These are phyloP conservation scores for Aciculosporium take DNA, from an alignment of 2,329 filamentous ascomycete genomes.

Conservation along the genomic window DNA sequence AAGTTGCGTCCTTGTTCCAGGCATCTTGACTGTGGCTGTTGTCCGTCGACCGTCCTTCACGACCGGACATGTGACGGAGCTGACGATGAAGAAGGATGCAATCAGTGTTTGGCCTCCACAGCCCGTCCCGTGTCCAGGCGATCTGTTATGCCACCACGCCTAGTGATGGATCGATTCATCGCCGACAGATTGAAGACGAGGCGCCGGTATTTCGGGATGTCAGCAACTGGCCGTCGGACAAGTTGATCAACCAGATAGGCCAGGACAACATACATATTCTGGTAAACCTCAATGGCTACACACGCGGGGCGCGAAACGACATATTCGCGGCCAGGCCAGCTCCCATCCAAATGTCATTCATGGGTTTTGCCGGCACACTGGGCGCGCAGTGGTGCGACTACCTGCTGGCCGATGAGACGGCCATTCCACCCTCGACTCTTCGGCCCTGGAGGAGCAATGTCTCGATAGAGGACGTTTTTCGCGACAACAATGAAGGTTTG, in stretches of 20 bases:
- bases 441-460: conserved; percentile 66
- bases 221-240: conserved; percentile 73
- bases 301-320: conserved; percentile 89
- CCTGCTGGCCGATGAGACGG: conserved; percentile 76
- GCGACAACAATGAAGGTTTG: conserved; percentile 52
- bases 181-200: conserved; percentile 84
- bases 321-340: conserved; percentile 90
- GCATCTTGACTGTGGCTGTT: no score
- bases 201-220: conserved; percentile 84
- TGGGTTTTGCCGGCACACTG: conserved; percentile 93
- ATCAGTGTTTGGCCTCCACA: conserved; percentile 88
- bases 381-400: conserved; percentile 99
- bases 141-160: conserved; percentile 92
- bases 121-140: conserved; percentile 58
- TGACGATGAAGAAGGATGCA: conserved; percentile 54
- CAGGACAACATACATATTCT: conserved; percentile 84
- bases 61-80: not conserved
- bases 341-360: conserved; percentile 98
- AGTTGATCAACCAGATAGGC: conserved; percentile 72
- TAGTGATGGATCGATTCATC: conserved; percentile 78
- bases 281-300: conserved; percentile 97
- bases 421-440: conserved; percentile 69
- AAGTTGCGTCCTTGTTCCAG: conserved; percentile 16
- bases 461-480: conserved; percentile 54
- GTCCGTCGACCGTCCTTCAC: no score